Percentiles rank a stretch among this genome's conserved stretches.
phyloP scores from a whole-genome alignment of 225 moss, liverwort and hornwort genomes.

The Polytrichum commune region DNA sequence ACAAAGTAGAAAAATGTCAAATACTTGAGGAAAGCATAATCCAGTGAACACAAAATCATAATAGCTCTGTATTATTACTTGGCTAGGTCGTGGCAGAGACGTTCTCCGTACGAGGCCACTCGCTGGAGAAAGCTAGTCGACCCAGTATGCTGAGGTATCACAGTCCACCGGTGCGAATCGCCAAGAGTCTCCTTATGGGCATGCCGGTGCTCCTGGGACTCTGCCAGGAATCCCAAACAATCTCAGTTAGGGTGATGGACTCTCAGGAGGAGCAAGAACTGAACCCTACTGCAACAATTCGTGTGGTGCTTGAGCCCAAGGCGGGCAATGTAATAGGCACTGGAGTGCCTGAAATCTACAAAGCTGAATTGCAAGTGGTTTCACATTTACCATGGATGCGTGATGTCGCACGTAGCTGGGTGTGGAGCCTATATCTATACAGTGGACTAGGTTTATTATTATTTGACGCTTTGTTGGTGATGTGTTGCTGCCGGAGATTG shows the following conservation, averaged over 20 bases:
- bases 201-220: conserved; percentile 66
- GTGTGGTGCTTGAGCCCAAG: conserved; percentile 58
- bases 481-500: conserved; percentile 52
- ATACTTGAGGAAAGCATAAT: background rate
- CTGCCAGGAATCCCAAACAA: conserved; percentile 56
- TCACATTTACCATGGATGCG: conserved; percentile 57
- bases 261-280: conserved; percentile 42
- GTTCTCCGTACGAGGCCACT: conserved; percentile 49
- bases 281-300: conserved; percentile 49
- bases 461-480: conserved; percentile 55
- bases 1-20: background rate
- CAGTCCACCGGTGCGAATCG: conserved; percentile 39
- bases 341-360: conserved; percentile 72
- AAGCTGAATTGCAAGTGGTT: conserved; percentile 49
- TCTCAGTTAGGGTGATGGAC: conserved; percentile 59
- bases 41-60: background rate
- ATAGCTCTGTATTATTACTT: background rate
- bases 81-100: conserved; percentile 49
- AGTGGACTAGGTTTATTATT: conserved; percentile 56
- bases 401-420: conserved; percentile 49
- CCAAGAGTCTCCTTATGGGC: conserved; percentile 46
- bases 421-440: conserved; percentile 58
- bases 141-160: conserved; percentile 62
- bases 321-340: conserved; percentile 24
- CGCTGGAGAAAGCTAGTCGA: conserved; percentile 47